Conservation (phyloP, 139 green algal genomes). For the Chlamydomonas asymmetrica region DNA sequence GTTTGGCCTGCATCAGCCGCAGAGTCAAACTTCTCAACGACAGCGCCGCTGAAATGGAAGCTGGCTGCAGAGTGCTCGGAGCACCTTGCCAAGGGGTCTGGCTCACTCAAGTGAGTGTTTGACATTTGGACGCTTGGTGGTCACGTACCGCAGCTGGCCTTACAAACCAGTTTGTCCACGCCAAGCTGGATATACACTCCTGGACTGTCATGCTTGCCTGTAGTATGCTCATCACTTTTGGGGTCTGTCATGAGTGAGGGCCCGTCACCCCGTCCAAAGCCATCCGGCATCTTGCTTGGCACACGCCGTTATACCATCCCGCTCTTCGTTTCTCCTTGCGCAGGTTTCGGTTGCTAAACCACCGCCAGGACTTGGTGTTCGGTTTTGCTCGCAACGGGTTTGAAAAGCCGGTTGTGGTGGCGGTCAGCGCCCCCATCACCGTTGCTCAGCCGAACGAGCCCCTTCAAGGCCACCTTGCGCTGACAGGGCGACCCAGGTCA, state of each 20-base stretch:
- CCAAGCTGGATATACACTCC: background rate
- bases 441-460: constrained; percentile 48
- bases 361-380: constrained; percentile 49
- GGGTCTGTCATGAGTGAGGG: background rate
- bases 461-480: constrained; percentile 44
- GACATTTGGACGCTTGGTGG: background rate
- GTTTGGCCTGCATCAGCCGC: constrained; percentile 30
- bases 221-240: background rate
- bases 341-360: constrained; percentile 72
- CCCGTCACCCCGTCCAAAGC: too few relatives aligned
- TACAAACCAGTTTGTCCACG: background rate
- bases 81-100: constrained; percentile 35
- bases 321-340: background rate
- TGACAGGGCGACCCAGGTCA: constrained; percentile 36
- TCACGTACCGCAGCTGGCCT: background rate
- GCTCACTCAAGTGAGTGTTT: constrained; percentile 29
- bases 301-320: background rate
- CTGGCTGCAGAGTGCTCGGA: constrained; percentile 16
- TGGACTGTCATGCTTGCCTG: background rate
- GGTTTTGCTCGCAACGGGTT: constrained; percentile 51
- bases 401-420: constrained; percentile 29
- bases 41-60: constrained; percentile 52
- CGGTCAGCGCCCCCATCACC: constrained; percentile 26
- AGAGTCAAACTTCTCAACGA: constrained; percentile 29
- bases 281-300: background rate